A percentile compares a stretch with the other conserved stretches of the same genome.
These are phyloP conservation scores for Paspalum notatum DNA, from an alignment of 176 grass and related monocot species.

Conservation along the genomic window DNA sequence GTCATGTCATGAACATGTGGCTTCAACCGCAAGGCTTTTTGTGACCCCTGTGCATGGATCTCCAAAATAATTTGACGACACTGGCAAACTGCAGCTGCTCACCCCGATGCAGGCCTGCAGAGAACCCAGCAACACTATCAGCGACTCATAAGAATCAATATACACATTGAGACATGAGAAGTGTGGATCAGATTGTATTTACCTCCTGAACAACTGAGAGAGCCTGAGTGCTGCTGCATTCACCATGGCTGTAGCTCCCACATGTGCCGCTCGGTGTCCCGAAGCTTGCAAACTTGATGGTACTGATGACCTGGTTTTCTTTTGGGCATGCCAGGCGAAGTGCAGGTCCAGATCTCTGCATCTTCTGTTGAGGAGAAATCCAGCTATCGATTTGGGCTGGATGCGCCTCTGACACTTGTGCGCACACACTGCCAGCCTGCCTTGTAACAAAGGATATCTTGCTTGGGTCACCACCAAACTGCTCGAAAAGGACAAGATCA, in stretches of 20 bases:
- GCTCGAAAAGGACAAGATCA: conserved; percentile 87
- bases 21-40: conserved; percentile 92
- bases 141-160: conserved; percentile 8
- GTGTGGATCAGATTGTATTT: conserved; percentile 27
- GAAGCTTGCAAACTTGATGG: conserved; percentile 93
- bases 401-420: conserved; percentile 80
- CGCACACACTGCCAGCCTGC: conserved; percentile 65
- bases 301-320: conserved; percentile 67
- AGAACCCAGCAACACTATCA: conserved; percentile 34
- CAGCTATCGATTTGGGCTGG: conserved; percentile 70
- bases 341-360: conserved; percentile 52
- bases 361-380: conserved; percentile 47
- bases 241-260: conserved; percentile 73
- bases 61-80: conserved; percentile 76
- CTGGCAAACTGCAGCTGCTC: conserved; percentile 66
- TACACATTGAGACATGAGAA: conserved; percentile 17
- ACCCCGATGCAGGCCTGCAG: conserved; percentile 76
- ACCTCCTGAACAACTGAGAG: conserved; percentile 85
- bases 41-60: conserved; percentile 78
- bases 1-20: conserved; percentile 73
- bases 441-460: conserved; percentile 76
- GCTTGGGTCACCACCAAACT: conserved; percentile 81
- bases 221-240: conserved; percentile 76
- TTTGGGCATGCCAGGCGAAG: conserved; percentile 75
- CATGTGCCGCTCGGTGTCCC: conserved; percentile 83